Conservation (phyloP, 208 protist genomes). For the Leishmania tarentolae region DNA sequence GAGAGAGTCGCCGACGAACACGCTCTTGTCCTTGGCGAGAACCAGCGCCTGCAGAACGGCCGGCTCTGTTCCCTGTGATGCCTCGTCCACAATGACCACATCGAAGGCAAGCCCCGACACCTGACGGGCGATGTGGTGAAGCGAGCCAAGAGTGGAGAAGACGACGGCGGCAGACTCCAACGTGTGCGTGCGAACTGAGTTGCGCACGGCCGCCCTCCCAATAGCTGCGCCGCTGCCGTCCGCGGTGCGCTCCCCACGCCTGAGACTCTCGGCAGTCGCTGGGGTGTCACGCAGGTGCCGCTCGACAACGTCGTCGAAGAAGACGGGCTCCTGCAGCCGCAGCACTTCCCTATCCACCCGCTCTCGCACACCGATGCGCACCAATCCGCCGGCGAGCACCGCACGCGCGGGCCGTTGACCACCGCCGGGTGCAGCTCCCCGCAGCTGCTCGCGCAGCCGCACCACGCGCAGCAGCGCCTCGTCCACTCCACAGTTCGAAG, state of each 20-base stretch:
- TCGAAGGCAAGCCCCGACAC: conserved; percentile 59
- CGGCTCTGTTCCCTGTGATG: conserved; percentile 90
- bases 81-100: conserved; percentile 92
- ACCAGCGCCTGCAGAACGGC: conserved; percentile 78
- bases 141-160: conserved; percentile 82
- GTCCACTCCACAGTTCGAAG: conserved; percentile 90
- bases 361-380: conserved; percentile 75
- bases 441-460: conserved; percentile 38
- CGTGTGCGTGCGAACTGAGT: conserved; percentile 23
- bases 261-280: background rate
- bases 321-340: conserved; percentile 44
- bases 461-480: conserved; percentile 73
- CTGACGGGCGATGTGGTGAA: conserved; percentile 56
- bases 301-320: conserved; percentile 63
- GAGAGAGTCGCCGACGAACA: conserved; percentile 90
- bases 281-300: background rate
- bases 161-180: conserved; percentile 49
- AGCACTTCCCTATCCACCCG: conserved; percentile 68
- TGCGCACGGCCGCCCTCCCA: conserved; percentile 4
- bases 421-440: background rate
- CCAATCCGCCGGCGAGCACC: conserved; percentile 15
- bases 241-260: background rate
- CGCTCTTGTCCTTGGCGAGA: conserved; percentile 47
- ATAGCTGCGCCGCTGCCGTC: background rate
- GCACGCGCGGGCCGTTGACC: conserved; percentile 7